Base-by-base conservation (phyloP, 768 basidiomycete species). In the Crassisporium funariophilum region DNA sequence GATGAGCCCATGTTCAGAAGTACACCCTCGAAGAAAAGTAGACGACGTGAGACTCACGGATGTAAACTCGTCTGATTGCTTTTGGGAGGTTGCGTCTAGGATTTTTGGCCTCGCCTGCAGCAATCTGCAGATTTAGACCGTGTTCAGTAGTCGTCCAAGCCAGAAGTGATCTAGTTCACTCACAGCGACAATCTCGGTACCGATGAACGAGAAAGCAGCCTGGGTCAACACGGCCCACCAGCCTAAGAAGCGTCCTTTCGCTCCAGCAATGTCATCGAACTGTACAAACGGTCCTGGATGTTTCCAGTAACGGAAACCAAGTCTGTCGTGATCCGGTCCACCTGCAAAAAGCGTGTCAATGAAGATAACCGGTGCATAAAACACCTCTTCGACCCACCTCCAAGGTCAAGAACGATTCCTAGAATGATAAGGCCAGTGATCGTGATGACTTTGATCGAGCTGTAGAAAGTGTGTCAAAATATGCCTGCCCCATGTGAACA, bases 131-230 rank as follows among this genome's bases (percentile, higher is more conserved):
- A 46, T 25, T 58, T 45, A 55, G 37, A 15, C 23, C 27, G 22
- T 13, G 29, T 16, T 3, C 13, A 17, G n/a, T n/a, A n/a, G n/a
- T n/a, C n/a, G n/a, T n/a, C n/a, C n/a, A n/a, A n/a, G 20, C 20
- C 2, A 43, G 6, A 16, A 15, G 31, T 15, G 15, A 36, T 16
- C 37, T 11, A 17, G 15, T 4, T 9, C 16, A 72, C 80, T 57
- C 71, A 89, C 86, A 21, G 90, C 91, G 33, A 95, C 92, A 60
- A 95, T 93, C 66, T 98, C 95, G 5, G 92, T 94, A 12, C 94
- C 95, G 49, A 94, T 92, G 53, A 71, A 95, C 9, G 91, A 92
- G 74, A 95, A 97, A 11, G 91, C 92, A 3, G 95, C 95, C 54
- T 94, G 87, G 5, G 84, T 83, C 68, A 95, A 63, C 12, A 76